Base-by-base conservation (phyloP, 2,329 filamentous ascomycete species). In the Coniochaeta sp. region DNA sequence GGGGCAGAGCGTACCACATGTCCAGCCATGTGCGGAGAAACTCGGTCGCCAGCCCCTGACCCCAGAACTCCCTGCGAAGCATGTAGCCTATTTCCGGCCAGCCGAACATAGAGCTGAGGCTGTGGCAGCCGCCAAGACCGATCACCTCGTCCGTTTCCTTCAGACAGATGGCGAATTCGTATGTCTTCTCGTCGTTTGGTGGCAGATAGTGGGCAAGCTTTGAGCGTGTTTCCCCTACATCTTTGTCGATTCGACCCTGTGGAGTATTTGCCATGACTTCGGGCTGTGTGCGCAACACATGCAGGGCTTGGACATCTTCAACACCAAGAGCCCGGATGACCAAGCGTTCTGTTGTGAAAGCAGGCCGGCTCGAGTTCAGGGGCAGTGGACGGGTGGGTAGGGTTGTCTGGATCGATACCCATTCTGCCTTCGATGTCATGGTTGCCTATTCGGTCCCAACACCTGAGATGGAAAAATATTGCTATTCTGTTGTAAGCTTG, bases 241-340 rank as follows among this genome's bases (percentile, higher is more conserved):
- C 72, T 59, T 66, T 62, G 71, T 87, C 80, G 8, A 73, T 64
- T 9, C 65, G 60, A 61, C 77, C 79, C 64, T 67, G 64, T 3
- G 63, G 59, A 58, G 85, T 85, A 77, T 81, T 86, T 59, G 71
- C 70, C 87, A 90, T 89, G 55, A 87, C 82, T 64, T 86, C 83
- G 5, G 79, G 77, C 67, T 86, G 77, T 16, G 74, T 76, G 28
- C 86, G 82, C 59, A 90, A 73, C 22, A 72, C 71, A 63, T 83
- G 74, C n/a, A 86, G 62, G 8, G 74, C 78, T 1, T 74, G 70
- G 2, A 82, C 72, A 68, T 89, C 85, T 2, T 77, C 73, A n/a
- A 76, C 69, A 1, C 67, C 66, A 40, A 83, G 71, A 2, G 81
- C 80, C n/a, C 85, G 77, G 58, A 89, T 70, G 31, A 83, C 67